Percentiles rank a stretch among this genome's conserved stretches.
Conservation (phyloP, 352 stramenopile genomes). For the Pythium brassicae region DNA sequence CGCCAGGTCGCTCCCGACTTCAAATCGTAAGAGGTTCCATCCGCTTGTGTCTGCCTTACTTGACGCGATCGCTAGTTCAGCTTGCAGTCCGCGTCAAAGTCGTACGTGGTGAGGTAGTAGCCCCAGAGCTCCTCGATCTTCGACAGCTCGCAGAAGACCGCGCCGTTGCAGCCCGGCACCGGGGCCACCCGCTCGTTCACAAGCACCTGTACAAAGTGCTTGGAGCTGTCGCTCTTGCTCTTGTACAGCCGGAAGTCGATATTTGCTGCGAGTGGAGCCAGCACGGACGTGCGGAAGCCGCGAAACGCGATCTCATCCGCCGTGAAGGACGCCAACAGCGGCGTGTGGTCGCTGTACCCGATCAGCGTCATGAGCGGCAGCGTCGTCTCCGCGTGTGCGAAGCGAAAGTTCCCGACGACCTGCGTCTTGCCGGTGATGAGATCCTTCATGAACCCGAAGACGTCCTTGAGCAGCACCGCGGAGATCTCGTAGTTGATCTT, state of each 20-base stretch:
- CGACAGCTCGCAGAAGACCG: slow-evolving; percentile 37
- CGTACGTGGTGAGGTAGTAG: slow-evolving; percentile 44
- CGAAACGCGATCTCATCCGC: slow-evolving; percentile 23
- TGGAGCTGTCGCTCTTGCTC: slow-evolving; percentile 7
- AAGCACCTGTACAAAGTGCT: slow-evolving; percentile 38
- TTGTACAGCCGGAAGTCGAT: slow-evolving; percentile 42
- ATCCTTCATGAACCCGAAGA: slow-evolving; percentile 30
- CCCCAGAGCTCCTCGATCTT: slow-evolving; percentile 44
- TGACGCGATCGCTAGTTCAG: slow-evolving; percentile 4
- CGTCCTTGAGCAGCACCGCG: slow-evolving; percentile 29
- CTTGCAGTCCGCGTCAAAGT: slow-evolving; percentile 26
- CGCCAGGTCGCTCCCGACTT: no score
- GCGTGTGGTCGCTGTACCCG: slow-evolving; percentile 27
- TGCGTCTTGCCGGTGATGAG: slow-evolving; percentile 3
- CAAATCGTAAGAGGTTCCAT: no score
- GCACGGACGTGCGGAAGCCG: slow-evolving; percentile 30
- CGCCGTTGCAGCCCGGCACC: slow-evolving; percentile 34
- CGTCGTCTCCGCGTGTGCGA: slow-evolving; percentile 68
- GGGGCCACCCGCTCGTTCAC: slow-evolving; percentile 31
- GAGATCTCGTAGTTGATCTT: slow-evolving; percentile 55
- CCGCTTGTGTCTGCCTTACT: no score
- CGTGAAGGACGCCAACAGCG: slow-evolving; percentile 26
- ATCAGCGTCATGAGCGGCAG: slow-evolving; percentile 65
- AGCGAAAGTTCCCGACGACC: slow-evolving; percentile 35
- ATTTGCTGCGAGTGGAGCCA: slow-evolving; percentile 46